Evolutionary conservation across 148 eudicot genomes (phyloP).

Genomic region (Cornus suecica): DNA sequence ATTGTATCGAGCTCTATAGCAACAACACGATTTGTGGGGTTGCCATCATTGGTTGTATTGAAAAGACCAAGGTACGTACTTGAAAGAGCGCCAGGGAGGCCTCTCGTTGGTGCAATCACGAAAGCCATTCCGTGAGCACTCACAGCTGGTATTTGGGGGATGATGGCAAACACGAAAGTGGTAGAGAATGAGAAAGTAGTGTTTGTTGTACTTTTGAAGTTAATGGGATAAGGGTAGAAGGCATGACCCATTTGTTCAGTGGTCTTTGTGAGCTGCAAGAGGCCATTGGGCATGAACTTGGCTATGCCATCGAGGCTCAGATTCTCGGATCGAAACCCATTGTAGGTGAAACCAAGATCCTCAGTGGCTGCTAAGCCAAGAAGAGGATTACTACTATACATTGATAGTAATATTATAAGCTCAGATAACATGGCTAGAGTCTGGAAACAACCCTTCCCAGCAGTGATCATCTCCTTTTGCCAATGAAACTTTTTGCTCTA

Average conservation of each 20-base stretch:
- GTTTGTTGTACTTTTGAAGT: slow-evolving; percentile 8
- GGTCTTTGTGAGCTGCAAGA: slow-evolving; percentile 14
- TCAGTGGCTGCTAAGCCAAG: neutral
- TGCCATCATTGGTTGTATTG: slow-evolving; percentile 6
- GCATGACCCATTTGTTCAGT: slow-evolving; percentile 10
- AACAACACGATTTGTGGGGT: slow-evolving; percentile 1
- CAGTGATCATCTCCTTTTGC: too few relatives aligned
- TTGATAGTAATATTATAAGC: neutral
- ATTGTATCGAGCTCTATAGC: slow-evolving; percentile 18
- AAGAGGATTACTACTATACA: too few relatives aligned
- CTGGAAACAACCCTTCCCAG: neutral
- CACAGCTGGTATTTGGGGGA: neutral
- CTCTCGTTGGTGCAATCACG: slow-evolving; percentile 4
- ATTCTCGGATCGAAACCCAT: slow-evolving; percentile 1
- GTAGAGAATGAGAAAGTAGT: slow-evolving; percentile 12
- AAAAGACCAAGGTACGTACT: slow-evolving; percentile 15
- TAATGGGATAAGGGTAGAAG: slow-evolving; percentile 4
- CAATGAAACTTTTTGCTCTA: neutral
- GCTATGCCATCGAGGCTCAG: slow-evolving; percentile 10
- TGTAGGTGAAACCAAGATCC: neutral
- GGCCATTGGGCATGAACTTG: slow-evolving; percentile 4
- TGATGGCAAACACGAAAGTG: slow-evolving; percentile 7
- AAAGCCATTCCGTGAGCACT: slow-evolving; percentile 15
- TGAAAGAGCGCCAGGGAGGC: slow-evolving; percentile 1
- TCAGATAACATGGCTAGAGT: neutral